A percentile compares a stretch with the other conserved stretches of the same genome.
Conservation (phyloP, 2,329 filamentous ascomycete genomes). For the Monosporascus sp. region DNA sequence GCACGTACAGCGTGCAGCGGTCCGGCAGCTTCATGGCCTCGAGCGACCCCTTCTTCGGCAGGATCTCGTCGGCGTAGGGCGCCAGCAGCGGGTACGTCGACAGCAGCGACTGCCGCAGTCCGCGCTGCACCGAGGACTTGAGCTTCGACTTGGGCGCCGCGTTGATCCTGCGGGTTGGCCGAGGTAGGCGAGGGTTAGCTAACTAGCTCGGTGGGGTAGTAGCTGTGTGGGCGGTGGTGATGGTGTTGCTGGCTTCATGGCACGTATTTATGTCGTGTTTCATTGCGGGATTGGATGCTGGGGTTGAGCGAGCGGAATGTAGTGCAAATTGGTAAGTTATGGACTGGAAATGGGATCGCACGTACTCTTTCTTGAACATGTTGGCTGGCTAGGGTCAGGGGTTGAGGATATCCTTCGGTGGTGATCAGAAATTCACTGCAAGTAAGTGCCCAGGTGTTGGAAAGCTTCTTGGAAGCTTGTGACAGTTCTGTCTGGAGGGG, state of each 20-base stretch:
- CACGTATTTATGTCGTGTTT: too few relatives aligned
- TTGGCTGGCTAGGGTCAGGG: conserved; percentile 25
- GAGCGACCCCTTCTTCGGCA: conserved; percentile 90
- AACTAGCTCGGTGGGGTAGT: not conserved
- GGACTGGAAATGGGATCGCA: not conserved
- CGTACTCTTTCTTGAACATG: conserved; percentile 95
- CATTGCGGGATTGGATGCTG: too few relatives aligned
- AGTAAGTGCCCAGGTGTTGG: conserved; percentile 3
- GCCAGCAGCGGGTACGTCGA: conserved; percentile 80
- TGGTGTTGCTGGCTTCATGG: too few relatives aligned
- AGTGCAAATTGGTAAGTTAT: not conserved
- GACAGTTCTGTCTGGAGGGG: not conserved
- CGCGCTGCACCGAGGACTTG: conserved; percentile 91
- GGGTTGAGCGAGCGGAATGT: too few relatives aligned
- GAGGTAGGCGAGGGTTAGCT: conserved; percentile 12
- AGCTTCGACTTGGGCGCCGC: conserved; percentile 86
- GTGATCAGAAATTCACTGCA: not conserved
- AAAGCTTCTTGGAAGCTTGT: not conserved
- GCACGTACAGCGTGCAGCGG: conserved; percentile 80
- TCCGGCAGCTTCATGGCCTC: conserved; percentile 92
- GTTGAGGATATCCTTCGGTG: too few relatives aligned
- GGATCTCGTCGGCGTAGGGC: conserved; percentile 85
- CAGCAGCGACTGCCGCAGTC: conserved; percentile 74
- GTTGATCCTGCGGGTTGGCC: conserved; percentile 52
- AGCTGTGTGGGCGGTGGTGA: too few relatives aligned